A percentile compares a stretch with the other conserved stretches of the same genome.
phyloP scores from a whole-genome alignment of 768 basidiomycete genomes.

The Trametes punicea region DNA sequence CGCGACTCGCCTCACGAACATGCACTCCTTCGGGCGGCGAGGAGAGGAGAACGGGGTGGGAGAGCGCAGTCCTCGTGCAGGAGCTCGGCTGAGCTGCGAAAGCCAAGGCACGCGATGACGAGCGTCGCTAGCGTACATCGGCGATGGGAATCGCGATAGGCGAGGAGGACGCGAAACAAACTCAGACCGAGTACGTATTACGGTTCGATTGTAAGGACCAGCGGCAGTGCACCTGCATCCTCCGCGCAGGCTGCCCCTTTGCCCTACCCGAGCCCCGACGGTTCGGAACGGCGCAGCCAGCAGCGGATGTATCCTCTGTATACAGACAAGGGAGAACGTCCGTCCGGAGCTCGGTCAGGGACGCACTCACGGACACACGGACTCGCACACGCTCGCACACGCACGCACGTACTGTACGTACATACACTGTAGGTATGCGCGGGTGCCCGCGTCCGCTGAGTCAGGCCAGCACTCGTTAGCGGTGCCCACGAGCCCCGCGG shows the following conservation, averaged over 20 bases:
- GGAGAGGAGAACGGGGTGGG: background rate
- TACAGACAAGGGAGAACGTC: too few relatives aligned
- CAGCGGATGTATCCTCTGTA: too few relatives aligned
- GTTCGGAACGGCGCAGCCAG: background rate
- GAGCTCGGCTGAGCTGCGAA: background rate
- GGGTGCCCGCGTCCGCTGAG: background rate
- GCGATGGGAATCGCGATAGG: conserved; percentile 20
- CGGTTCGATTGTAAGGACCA: background rate
- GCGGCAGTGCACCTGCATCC: background rate
- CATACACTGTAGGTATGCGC: background rate
- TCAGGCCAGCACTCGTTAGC: background rate
- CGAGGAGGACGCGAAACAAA: background rate
- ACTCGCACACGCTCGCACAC: too few relatives aligned
- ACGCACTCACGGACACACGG: too few relatives aligned
- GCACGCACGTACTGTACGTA: too few relatives aligned
- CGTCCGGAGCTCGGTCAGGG: too few relatives aligned
- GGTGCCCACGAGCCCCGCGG: background rate
- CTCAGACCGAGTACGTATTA: background rate
- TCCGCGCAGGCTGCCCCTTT: background rate
- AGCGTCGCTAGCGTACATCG: conserved; percentile 1
- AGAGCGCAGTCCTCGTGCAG: background rate
- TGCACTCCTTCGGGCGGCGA: background rate
- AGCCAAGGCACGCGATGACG: conserved; percentile 9
- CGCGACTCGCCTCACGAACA: conserved; percentile 9
- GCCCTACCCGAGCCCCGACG: background rate